A percentile compares a stretch with the other conserved stretches of the same genome.
Evolutionary conservation across 164 flowering plant species (phyloP).

Genomic region (Tinospora cordifolia): DNA sequence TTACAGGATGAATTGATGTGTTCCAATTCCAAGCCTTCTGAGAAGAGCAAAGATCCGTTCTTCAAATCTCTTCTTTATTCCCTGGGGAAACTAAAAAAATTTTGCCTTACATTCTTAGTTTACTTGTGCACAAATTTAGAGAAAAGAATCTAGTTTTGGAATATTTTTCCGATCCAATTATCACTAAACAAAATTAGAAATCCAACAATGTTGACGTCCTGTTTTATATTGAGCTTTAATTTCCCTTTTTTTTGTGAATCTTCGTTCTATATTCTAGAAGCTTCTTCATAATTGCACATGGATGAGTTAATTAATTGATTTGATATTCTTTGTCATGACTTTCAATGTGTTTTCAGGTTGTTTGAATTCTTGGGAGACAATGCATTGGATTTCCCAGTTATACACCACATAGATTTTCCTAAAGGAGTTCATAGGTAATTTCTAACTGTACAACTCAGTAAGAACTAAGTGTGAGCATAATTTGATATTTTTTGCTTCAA

Average conservation of each 20-base stretch:
- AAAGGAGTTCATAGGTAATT: constrained; percentile 60
- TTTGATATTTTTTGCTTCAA: constrained; percentile 3
- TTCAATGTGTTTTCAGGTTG: constrained; percentile 45
- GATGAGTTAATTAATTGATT: not conserved
- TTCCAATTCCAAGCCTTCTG: no score
- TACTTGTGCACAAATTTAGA: no score
- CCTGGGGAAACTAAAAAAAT: no score
- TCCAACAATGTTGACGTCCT: not conserved
- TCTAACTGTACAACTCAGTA: not conserved
- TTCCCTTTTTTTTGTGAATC: no score
- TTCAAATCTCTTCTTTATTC: no score
- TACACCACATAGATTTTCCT: constrained; percentile 85
- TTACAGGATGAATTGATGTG: not conserved
- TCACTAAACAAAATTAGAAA: no score
- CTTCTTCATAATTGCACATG: not conserved
- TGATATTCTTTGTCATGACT: not conserved
- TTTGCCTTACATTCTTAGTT: not conserved
- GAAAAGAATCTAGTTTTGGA: no score
- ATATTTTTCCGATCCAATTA: no score
- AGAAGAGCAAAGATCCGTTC: no score
- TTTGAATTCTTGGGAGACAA: constrained; percentile 76
- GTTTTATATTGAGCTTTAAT: not conserved
- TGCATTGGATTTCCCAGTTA: constrained; percentile 65
- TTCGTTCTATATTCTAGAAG: not conserved
- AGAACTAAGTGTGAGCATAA: not conserved